phyloP scores from a whole-genome alignment of 306 rosid genomes.

The Castanospermum australe region DNA sequence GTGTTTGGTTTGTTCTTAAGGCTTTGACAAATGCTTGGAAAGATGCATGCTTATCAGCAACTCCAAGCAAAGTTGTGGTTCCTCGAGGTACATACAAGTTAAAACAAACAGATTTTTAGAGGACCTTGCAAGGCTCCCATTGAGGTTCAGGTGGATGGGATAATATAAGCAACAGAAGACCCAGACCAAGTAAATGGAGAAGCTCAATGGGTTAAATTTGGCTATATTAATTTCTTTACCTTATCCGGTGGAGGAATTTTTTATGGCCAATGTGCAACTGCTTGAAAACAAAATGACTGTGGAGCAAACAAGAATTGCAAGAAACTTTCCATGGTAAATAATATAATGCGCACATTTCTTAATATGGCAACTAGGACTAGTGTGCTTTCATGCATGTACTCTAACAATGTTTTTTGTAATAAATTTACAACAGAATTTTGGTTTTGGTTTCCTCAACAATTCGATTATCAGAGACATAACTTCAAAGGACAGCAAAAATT shows the following conservation, averaged over 20 bases:
- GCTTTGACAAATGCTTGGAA: neutral
- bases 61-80: neutral
- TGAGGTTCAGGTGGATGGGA: constrained; percentile 34
- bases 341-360: neutral
- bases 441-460: constrained; percentile 35
- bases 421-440: constrained; percentile 10
- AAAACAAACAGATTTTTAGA: neutral
- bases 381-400: neutral
- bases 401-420: neutral
- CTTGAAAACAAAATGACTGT: constrained; percentile 38
- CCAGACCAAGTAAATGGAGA: neutral
- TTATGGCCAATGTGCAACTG: constrained; percentile 37
- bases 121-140: neutral
- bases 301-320: constrained; percentile 2
- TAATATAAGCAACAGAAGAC: constrained; percentile 29
- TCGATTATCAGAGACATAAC: constrained; percentile 21
- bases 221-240: constrained; percentile 18
- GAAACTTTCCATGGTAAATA: neutral
- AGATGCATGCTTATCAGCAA: constrained; percentile 9
- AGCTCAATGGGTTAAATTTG: constrained; percentile 34
- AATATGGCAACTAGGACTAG: neutral
- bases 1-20: neutral
- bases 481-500: constrained; percentile 32
- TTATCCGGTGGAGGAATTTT: constrained; percentile 39
- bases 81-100: neutral